Evolutionary conservation across 805 yeast species (phyloP).

Genomic region (Ascoidea tarda): DNA sequence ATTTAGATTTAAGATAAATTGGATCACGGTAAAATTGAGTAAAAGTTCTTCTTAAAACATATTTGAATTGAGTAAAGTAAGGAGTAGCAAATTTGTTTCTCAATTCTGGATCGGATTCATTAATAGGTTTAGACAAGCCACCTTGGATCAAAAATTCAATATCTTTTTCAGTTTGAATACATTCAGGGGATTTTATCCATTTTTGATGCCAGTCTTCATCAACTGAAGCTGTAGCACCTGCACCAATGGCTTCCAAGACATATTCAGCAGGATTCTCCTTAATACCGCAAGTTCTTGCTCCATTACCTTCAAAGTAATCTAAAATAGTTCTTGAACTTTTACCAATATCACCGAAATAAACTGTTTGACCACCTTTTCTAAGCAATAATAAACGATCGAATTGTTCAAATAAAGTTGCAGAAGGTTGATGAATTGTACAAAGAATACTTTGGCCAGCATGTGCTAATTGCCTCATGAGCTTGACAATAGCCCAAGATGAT

Average conservation of each 20-base stretch:
- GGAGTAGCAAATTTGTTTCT: constrained; percentile 28
- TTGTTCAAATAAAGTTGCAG: constrained; percentile 32
- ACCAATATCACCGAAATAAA: constrained; percentile 55
- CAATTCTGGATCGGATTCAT: constrained; percentile 12
- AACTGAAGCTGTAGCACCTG: constrained; percentile 54
- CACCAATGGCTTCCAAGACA: constrained; percentile 59
- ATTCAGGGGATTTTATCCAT: constrained; percentile 37
- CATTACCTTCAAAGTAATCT: constrained; percentile 47
- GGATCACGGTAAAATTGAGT: constrained; percentile 46
- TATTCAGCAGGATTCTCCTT: constrained; percentile 67
- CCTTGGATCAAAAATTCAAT: not conserved
- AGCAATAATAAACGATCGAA: constrained; percentile 32
- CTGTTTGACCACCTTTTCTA: constrained; percentile 36
- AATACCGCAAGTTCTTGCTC: constrained; percentile 46
- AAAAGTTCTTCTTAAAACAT: constrained; percentile 27
- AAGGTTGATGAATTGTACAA: constrained; percentile 46
- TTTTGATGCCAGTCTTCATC: constrained; percentile 44
- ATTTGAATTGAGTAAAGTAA: constrained; percentile 27
- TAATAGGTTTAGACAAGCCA: constrained; percentile 11
- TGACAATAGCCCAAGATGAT: constrained; percentile 40
- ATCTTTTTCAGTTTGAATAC: not conserved
- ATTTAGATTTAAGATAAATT: constrained; percentile 45
- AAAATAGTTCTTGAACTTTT: constrained; percentile 36
- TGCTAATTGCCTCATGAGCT: constrained; percentile 28
- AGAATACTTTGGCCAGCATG: constrained; percentile 35